phyloP scores from a whole-genome alignment of 768 basidiomycete species.

The Inosperma sp. region DNA sequence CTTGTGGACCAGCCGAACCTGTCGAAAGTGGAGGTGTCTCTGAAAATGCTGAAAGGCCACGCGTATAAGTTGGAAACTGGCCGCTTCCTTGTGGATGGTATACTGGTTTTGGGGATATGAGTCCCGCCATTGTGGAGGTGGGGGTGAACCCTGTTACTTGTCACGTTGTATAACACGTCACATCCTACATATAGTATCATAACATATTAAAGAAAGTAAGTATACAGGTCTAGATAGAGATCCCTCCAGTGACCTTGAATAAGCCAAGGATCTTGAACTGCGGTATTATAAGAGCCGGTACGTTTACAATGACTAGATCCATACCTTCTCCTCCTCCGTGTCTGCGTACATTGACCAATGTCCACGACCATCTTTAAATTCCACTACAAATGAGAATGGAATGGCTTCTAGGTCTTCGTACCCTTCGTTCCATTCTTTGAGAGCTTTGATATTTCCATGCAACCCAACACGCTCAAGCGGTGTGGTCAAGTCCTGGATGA shows the following conservation, averaged over 20 bases:
- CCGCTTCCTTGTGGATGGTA: slow-evolving; percentile 51
- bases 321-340: slow-evolving; percentile 59
- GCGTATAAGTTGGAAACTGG: slow-evolving; percentile 57
- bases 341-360: slow-evolving; percentile 60
- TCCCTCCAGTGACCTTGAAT: slow-evolving; percentile 40
- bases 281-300: slow-evolving; percentile 2
- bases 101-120: slow-evolving; percentile 57
- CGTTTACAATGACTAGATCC: slow-evolving; percentile 9
- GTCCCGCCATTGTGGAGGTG: slow-evolving; percentile 49
- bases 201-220: slow-evolving; percentile 4
- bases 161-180: not conserved
- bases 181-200: not conserved
- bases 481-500: slow-evolving; percentile 34
- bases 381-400: slow-evolving; percentile 60
- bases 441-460: slow-evolving; percentile 39
- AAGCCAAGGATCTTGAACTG: slow-evolving; percentile 47
- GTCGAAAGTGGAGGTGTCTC: slow-evolving; percentile 58
- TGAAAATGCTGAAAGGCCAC: slow-evolving; percentile 50
- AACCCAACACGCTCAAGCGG: slow-evolving; percentile 44
- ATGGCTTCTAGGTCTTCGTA: slow-evolving; percentile 65
- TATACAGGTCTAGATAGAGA: slow-evolving; percentile 24
- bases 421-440: slow-evolving; percentile 63
- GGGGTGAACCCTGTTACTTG: slow-evolving; percentile 17
- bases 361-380: slow-evolving; percentile 46
- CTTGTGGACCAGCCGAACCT: slow-evolving; percentile 32